Evolutionary conservation across 2,329 filamentous ascomycete genomes (phyloP).

Genomic region (Elsinoe australis): DNA sequence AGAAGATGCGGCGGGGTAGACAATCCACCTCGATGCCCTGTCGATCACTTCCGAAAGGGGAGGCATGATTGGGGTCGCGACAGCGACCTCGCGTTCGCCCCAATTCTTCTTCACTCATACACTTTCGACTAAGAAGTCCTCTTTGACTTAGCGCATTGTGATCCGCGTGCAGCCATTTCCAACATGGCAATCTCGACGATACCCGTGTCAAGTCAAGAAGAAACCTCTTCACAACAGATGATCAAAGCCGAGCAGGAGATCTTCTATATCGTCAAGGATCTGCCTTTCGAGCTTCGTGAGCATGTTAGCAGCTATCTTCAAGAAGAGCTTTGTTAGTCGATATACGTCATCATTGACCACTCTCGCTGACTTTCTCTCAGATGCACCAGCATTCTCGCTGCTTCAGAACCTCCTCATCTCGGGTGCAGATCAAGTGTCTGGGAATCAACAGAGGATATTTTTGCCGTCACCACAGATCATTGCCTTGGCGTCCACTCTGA

Average conservation of each 20-base stretch:
- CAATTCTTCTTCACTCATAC: not conserved
- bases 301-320: constrained; percentile 67
- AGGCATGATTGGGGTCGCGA: constrained; percentile 12
- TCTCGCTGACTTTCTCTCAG: constrained; percentile 14
- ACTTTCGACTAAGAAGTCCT: too few species aligned
- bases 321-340: constrained; percentile 58
- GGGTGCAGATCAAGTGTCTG: constrained; percentile 36
- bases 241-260: not conserved
- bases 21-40: not conserved
- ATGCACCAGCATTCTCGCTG: constrained; percentile 41
- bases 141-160: too few species aligned
- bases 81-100: constrained; percentile 10
- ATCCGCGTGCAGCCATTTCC: too few species aligned
- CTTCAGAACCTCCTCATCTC: constrained; percentile 56
- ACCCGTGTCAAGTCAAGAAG: not conserved
- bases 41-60: constrained; percentile 11
- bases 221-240: too few species aligned
- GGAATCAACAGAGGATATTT: constrained; percentile 40
- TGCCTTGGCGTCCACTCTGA: constrained; percentile 68
- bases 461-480: constrained; percentile 66
- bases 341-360: constrained; percentile 12
- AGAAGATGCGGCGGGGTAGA: constrained; percentile 1
- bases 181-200: too few species aligned
- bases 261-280: constrained; percentile 18
- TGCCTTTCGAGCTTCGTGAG: constrained; percentile 57